Evolutionary conservation across 2,329 filamentous ascomycete species (phyloP).

Genomic region (Sporothrix curviconia): DNA sequence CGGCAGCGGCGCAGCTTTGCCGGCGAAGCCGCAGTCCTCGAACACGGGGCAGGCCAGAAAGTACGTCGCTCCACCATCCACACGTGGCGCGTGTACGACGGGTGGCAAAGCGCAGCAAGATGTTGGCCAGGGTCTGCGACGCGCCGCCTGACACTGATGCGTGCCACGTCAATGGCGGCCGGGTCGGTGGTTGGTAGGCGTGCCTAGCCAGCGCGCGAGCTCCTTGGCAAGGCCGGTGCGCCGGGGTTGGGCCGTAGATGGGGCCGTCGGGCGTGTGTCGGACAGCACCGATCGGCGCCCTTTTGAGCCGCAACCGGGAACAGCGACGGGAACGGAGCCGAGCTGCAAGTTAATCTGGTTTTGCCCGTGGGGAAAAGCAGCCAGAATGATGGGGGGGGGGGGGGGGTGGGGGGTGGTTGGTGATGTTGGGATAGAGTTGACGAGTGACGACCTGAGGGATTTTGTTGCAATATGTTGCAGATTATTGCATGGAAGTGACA

Average conservation of each 20-base stretch:
- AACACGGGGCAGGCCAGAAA: conserved; percentile 60
- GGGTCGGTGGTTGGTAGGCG: conserved; percentile 39
- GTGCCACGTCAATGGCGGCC: conserved; percentile 27
- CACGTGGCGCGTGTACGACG: conserved; percentile 53
- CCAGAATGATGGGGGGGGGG: not conserved
- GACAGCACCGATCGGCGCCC: conserved; percentile 45
- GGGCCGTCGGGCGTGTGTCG: not conserved
- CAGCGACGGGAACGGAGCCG: conserved; percentile 32
- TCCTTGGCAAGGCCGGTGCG: conserved; percentile 42
- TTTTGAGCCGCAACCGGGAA: conserved; percentile 49
- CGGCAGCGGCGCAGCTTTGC: conserved; percentile 52
- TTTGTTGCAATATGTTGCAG: too few relatives aligned
- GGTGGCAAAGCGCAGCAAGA: conserved; percentile 59
- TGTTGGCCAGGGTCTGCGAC: conserved; percentile 56
- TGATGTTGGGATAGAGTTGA: too few relatives aligned
- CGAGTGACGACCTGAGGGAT: too few relatives aligned
- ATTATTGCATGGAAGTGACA: too few relatives aligned
- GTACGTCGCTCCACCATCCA: conserved; percentile 62
- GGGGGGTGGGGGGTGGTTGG: not conserved
- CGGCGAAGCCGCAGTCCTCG: conserved; percentile 55
- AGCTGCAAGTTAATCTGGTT: conserved; percentile 26
- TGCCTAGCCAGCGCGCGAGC: conserved; percentile 54
- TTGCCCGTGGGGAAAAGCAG: conserved; percentile 11
- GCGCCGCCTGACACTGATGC: conserved; percentile 62
- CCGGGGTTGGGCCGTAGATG: conserved; percentile 56